A percentile compares a stretch with the other conserved stretches of the same genome.
Evolutionary conservation across 1,139 yeast species (phyloP).

Genomic region (Wickerhamomyces sp.): DNA sequence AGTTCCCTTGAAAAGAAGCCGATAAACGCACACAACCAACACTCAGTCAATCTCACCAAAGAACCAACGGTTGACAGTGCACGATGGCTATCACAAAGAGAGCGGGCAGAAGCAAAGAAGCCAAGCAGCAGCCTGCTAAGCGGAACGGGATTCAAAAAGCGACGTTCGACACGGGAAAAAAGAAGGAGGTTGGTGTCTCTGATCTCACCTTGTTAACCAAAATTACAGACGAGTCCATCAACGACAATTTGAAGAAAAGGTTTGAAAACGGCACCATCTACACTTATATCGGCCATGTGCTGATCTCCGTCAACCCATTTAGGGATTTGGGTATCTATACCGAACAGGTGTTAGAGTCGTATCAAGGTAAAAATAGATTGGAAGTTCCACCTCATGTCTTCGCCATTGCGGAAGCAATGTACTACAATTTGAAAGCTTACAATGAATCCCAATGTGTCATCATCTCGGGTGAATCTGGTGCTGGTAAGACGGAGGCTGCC

Average conservation of each 20-base stretch:
- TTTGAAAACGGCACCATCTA: constrained; percentile 88
- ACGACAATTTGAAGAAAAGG: constrained; percentile 84
- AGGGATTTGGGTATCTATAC: constrained; percentile 95
- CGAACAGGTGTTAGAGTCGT: constrained; percentile 63
- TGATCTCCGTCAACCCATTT: constrained; percentile 95
- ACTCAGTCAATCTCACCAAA: too few relatives aligned
- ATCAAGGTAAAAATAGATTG: constrained; percentile 86
- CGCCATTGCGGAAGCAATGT: constrained; percentile 97
- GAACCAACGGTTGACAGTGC: too few relatives aligned
- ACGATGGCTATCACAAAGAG: constrained; percentile 73
- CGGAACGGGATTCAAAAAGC: constrained; percentile 83
- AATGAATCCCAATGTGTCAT: constrained; percentile 96
- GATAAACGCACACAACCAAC: too few relatives aligned
- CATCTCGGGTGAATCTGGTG: constrained; percentile 98
- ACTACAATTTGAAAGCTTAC: constrained; percentile 90
- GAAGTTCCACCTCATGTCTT: constrained; percentile 99
- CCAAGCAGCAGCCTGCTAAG: constrained; percentile 51
- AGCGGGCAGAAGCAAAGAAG: constrained; percentile 60
- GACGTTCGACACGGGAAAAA: constrained; percentile 80
- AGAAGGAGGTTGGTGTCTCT: constrained; percentile 95
- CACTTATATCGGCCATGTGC: constrained; percentile 81
- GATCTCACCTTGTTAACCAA: constrained; percentile 87
- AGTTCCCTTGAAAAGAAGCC: too few relatives aligned
- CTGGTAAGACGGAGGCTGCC: constrained; percentile 99
- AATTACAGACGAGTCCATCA: constrained; percentile 89